Evolutionary conservation across 352 stramenopile species (phyloP).

Genomic region (Pythium folliculosum): DNA sequence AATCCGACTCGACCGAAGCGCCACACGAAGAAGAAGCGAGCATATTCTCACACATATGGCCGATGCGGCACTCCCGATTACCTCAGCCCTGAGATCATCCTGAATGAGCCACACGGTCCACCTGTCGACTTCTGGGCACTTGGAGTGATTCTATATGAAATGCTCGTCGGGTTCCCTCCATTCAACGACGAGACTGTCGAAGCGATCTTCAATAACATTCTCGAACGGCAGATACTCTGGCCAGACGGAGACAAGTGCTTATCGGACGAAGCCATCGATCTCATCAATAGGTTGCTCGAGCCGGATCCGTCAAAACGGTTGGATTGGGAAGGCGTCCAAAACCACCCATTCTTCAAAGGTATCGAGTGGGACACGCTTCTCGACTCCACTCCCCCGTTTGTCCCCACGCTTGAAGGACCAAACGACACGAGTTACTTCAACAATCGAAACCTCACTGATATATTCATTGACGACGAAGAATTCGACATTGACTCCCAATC

Average conservation of each 20-base stretch:
- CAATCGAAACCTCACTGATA: slow-evolving; percentile 84
- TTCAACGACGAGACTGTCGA: slow-evolving; percentile 91
- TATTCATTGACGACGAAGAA: slow-evolving; percentile 85
- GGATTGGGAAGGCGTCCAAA: slow-evolving; percentile 61
- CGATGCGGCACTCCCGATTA: slow-evolving; percentile 89
- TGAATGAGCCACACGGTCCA: slow-evolving; percentile 62
- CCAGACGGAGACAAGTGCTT: slow-evolving; percentile 87
- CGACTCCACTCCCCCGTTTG: slow-evolving; percentile 79
- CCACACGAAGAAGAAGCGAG: slow-evolving; percentile 42
- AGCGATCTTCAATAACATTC: slow-evolving; percentile 86
- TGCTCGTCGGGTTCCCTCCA: slow-evolving; percentile 86
- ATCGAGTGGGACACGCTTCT: slow-evolving; percentile 86
- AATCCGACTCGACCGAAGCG: slow-evolving; percentile 21
- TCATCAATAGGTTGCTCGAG: slow-evolving; percentile 84
- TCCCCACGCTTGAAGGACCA: slow-evolving; percentile 81
- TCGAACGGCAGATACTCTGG: slow-evolving; percentile 85
- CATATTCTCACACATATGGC: slow-evolving; percentile 59
- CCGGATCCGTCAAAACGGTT: slow-evolving; percentile 63
- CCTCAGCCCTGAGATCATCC: slow-evolving; percentile 88
- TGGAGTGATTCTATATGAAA: slow-evolving; percentile 91
- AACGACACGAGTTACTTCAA: slow-evolving; percentile 92
- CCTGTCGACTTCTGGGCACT: slow-evolving; percentile 90
- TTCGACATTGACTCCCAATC: slow-evolving; percentile 60
- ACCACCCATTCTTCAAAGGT: slow-evolving; percentile 73
- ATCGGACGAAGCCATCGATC: slow-evolving; percentile 74